These are phyloP conservation scores for Pichia terricola DNA, from an alignment of 1,139 yeast genomes.

Conservation along the genomic window DNA sequence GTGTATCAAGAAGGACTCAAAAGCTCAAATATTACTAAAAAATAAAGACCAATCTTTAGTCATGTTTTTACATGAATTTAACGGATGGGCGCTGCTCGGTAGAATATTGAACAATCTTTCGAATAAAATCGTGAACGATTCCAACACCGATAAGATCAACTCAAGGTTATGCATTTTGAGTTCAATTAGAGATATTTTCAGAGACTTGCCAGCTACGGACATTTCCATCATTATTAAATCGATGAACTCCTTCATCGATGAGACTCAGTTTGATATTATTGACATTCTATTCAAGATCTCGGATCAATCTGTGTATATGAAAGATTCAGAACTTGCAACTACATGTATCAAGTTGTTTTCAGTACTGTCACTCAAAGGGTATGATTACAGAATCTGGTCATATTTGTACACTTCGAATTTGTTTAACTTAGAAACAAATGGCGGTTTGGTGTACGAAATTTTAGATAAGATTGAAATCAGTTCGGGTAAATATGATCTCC, in stretches of 20 bases:
- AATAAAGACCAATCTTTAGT: slow-evolving; percentile 28
- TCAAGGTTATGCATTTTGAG: slow-evolving; percentile 41
- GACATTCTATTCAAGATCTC: slow-evolving; percentile 57
- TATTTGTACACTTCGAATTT: slow-evolving; percentile 60
- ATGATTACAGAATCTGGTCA: slow-evolving; percentile 71
- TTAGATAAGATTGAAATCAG: slow-evolving; percentile 71
- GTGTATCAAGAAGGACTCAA: slow-evolving; percentile 43
- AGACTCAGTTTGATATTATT: slow-evolving; percentile 49
- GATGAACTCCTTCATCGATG: slow-evolving; percentile 47
- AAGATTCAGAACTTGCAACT: slow-evolving; percentile 40
- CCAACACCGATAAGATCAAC: slow-evolving; percentile 13
- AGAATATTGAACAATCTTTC: slow-evolving; percentile 61
- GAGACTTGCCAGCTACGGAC: slow-evolving; percentile 35
- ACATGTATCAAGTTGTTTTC: slow-evolving; percentile 44
- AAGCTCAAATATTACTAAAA: slow-evolving; percentile 51
- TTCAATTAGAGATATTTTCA: slow-evolving; percentile 16
- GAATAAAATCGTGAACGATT: slow-evolving; percentile 28
- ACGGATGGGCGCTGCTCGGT: slow-evolving; percentile 85
- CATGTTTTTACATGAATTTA: slow-evolving; percentile 63
- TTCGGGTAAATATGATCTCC: slow-evolving; percentile 55
- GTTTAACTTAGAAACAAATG: slow-evolving; percentile 56
- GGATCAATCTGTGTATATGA: slow-evolving; percentile 56
- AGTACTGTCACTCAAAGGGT: slow-evolving; percentile 34
- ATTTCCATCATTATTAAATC: slow-evolving; percentile 41
- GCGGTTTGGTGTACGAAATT: slow-evolving; percentile 54